Percentiles rank a stretch among this genome's conserved stretches.
phyloP scores from a whole-genome alignment of 805 yeast genomes.

The Nakazawaea peltata region DNA sequence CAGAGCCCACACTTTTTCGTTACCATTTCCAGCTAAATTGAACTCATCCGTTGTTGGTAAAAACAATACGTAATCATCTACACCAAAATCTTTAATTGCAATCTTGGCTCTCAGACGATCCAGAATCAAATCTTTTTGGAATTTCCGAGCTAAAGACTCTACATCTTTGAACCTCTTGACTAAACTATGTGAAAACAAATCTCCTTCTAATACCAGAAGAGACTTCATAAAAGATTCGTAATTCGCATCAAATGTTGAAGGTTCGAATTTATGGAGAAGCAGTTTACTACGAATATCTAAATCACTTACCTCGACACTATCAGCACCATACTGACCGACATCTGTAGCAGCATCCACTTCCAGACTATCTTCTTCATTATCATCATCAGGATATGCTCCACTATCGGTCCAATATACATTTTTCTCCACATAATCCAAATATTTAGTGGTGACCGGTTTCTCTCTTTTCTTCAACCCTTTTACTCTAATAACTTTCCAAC shows the following conservation, averaged over 20 bases:
- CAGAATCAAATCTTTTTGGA: conserved; percentile 62
- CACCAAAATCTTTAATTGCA: conserved; percentile 57
- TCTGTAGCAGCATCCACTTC: not conserved
- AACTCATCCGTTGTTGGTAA: conserved; percentile 48
- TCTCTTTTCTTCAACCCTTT: conserved; percentile 54
- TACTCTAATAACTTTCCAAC: conserved; percentile 58
- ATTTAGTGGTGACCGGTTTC: conserved; percentile 6
- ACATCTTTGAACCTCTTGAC: conserved; percentile 80
- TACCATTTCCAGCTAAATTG: conserved; percentile 1
- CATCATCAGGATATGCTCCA: no score
- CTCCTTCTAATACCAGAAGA: conserved; percentile 20
- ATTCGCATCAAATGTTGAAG: conserved; percentile 5
- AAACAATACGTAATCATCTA: conserved; percentile 76
- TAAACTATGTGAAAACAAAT: conserved; percentile 28
- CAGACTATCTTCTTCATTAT: conserved; percentile 1
- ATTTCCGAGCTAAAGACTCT: conserved; percentile 78
- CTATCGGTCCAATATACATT: conserved; percentile 10
- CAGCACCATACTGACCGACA: conserved; percentile 1
- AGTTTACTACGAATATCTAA: conserved; percentile 9
- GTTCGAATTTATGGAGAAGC: conserved; percentile 6
- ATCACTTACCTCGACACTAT: conserved; percentile 7
- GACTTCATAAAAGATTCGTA: conserved; percentile 22
- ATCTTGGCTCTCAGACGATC: conserved; percentile 42
- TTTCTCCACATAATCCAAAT: conserved; percentile 7
- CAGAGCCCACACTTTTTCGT: conserved; percentile 65